phyloP scores from a whole-genome alignment of 140 eudicot species.

The Flaveria floridana region DNA sequence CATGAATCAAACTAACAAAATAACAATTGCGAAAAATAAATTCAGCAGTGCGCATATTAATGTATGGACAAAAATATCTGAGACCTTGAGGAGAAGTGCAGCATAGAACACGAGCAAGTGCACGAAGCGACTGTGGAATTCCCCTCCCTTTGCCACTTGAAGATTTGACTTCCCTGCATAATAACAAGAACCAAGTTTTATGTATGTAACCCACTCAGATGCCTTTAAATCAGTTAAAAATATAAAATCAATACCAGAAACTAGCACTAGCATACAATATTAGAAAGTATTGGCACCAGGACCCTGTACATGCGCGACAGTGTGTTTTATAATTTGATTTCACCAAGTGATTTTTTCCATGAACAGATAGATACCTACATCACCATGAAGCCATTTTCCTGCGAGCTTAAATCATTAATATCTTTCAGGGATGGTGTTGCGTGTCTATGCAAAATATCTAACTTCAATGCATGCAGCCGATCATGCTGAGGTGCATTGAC shows the following conservation, averaged over 20 bases:
- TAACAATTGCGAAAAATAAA: neutral
- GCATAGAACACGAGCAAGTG: conserved; percentile 71
- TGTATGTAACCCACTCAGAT: conserved; percentile 2
- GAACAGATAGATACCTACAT: conserved; percentile 51
- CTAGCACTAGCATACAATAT: neutral
- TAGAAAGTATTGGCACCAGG: neutral
- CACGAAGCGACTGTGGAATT: conserved; percentile 88
- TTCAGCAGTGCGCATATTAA: neutral
- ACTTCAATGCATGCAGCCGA: conserved; percentile 52
- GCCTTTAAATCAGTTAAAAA: conserved; percentile 6
- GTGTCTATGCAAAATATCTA: conserved; percentile 55
- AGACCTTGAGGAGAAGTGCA: conserved; percentile 67
- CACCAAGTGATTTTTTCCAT: neutral
- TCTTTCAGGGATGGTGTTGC: conserved; percentile 48
- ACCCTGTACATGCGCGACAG: too few species aligned
- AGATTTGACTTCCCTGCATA: conserved; percentile 55
- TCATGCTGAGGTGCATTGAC: conserved; percentile 56
- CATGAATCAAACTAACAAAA: neutral
- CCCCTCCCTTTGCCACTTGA: conserved; percentile 70
- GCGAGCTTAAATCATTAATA: conserved; percentile 42
- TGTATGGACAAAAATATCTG: neutral
- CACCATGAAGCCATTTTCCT: conserved; percentile 48
- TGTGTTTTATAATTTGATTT: neutral
- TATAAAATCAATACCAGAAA: neutral
- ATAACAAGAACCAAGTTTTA: neutral